Conservation (phyloP, 1,284 basidiomycete species). For the Entoloma clypeatum region DNA sequence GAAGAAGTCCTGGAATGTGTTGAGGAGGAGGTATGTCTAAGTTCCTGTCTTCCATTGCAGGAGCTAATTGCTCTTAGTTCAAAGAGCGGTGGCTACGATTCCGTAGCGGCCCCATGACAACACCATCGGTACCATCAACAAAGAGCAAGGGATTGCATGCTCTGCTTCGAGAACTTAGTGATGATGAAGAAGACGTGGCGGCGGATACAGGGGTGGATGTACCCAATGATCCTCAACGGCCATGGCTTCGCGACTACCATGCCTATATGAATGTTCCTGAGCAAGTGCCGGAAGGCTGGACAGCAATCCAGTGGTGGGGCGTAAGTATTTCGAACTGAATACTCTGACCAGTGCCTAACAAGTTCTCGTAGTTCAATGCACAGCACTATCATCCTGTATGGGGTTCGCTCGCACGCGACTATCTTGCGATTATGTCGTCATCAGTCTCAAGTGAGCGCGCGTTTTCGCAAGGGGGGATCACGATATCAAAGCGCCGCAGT, state of each 20-base stretch:
- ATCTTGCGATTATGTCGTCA: too few species aligned
- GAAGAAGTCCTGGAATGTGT: conserved; percentile 3
- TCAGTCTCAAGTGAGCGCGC: not conserved
- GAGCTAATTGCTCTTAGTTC: not conserved
- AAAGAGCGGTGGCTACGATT: not conserved
- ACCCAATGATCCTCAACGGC: not conserved
- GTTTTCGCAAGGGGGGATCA: conserved; percentile 1
- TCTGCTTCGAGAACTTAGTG: conserved; percentile 1
- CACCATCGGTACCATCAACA: not conserved
- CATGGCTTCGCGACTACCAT: not conserved
- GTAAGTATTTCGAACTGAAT: not conserved
- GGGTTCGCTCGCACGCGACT: too few species aligned
- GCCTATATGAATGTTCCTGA: conserved; percentile 1
- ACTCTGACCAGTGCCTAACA: not conserved
- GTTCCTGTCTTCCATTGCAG: not conserved
- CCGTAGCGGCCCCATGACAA: not conserved
- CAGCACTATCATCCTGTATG: too few species aligned
- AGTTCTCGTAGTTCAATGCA: not conserved
- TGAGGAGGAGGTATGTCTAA: not conserved
- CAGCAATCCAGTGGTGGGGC: conserved; percentile 3
- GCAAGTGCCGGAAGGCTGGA: conserved; percentile 2
- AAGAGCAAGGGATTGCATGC: not conserved
- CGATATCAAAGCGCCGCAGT: not conserved
- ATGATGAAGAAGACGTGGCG: not conserved
- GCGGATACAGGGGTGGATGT: not conserved